Evolutionary conservation across 1,139 yeast genomes (phyloP).

Genomic region (Yamadazyma dendronema): DNA sequence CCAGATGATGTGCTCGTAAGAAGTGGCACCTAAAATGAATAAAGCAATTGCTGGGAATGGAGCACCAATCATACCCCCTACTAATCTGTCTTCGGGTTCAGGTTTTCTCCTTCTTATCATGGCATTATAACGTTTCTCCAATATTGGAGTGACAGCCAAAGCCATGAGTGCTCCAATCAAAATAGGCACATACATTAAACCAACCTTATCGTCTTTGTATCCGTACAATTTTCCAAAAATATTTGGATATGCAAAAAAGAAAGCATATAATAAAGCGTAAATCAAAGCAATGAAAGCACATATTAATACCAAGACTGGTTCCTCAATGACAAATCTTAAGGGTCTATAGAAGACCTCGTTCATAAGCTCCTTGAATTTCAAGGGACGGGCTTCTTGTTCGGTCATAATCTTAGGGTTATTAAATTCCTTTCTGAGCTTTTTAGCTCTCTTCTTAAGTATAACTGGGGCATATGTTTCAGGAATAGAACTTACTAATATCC

Average conservation of each 20-base stretch:
- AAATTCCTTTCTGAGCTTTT: conserved; percentile 68
- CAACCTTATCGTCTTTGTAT: conserved; percentile 66
- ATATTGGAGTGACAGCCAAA: conserved; percentile 63
- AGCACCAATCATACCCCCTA: conserved; percentile 88
- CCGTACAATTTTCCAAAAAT: conserved; percentile 67
- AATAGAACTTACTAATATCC: conserved; percentile 58
- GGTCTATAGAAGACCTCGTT: conserved; percentile 74
- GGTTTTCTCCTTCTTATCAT: conserved; percentile 59
- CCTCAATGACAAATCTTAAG: conserved; percentile 66
- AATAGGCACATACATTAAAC: conserved; percentile 84
- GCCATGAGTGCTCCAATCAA: conserved; percentile 81
- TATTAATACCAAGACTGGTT: conserved; percentile 80
- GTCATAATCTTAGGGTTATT: conserved; percentile 85
- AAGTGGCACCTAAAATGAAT: conserved; percentile 87
- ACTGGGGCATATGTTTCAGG: conserved; percentile 95
- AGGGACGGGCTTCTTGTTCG: conserved; percentile 82
- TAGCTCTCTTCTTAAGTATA: conserved; percentile 72
- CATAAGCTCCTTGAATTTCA: conserved; percentile 61
- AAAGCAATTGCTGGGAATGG: conserved; percentile 87
- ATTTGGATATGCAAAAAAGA: conserved; percentile 87
- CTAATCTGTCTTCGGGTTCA: conserved; percentile 80
- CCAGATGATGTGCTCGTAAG: conserved; percentile 78
- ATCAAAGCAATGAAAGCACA: conserved; percentile 85
- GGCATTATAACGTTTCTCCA: conserved; percentile 60
- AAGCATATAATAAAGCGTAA: conserved; percentile 83